Conservation (phyloP, 2,329 filamentous ascomycete genomes). For the Paracorniculantispora psalliotae region DNA sequence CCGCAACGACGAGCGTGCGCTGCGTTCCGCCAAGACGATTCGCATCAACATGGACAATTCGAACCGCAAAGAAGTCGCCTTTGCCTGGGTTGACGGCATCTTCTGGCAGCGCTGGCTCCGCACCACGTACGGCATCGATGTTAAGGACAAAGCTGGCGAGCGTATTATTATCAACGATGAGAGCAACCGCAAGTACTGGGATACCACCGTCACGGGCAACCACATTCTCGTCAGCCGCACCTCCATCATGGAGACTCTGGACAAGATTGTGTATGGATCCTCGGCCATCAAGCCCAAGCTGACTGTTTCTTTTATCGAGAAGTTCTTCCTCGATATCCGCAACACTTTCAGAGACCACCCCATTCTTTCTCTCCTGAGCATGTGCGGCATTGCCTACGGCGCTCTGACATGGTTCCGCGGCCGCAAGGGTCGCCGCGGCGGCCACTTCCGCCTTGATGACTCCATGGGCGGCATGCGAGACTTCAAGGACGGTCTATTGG, state of each 20-base stretch:
- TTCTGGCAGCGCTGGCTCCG: slow-evolving; percentile 98
- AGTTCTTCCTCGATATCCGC: slow-evolving; percentile 64
- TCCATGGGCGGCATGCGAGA: slow-evolving; percentile 41
- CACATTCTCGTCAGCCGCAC: slow-evolving; percentile 85
- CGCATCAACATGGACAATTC: slow-evolving; percentile 86
- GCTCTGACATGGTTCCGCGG: slow-evolving; percentile 50
- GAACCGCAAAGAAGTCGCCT: slow-evolving; percentile 81
- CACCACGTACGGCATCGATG: slow-evolving; percentile 89
- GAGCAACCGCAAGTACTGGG: slow-evolving; percentile 92
- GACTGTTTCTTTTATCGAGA: slow-evolving; percentile 67
- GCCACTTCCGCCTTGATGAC: slow-evolving; percentile 60
- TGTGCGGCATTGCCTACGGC: slow-evolving; percentile 52
- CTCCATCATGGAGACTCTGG: slow-evolving; percentile 82
- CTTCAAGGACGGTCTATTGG: slow-evolving; percentile 62
- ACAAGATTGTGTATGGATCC: slow-evolving; percentile 63
- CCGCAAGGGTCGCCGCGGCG: slow-evolving; percentile 49
- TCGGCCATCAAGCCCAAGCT: slow-evolving; percentile 71
- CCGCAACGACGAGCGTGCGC: slow-evolving; percentile 79
- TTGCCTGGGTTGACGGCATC: slow-evolving; percentile 94
- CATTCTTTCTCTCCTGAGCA: slow-evolving; percentile 51
- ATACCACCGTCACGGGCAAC: slow-evolving; percentile 82
- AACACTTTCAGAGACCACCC: slow-evolving; percentile 55
- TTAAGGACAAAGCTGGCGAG: slow-evolving; percentile 78
- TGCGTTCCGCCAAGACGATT: slow-evolving; percentile 84
- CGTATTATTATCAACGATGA: slow-evolving; percentile 87